Conservation (phyloP, 768 basidiomycete genomes). For the Rubroboletus satanas region DNA sequence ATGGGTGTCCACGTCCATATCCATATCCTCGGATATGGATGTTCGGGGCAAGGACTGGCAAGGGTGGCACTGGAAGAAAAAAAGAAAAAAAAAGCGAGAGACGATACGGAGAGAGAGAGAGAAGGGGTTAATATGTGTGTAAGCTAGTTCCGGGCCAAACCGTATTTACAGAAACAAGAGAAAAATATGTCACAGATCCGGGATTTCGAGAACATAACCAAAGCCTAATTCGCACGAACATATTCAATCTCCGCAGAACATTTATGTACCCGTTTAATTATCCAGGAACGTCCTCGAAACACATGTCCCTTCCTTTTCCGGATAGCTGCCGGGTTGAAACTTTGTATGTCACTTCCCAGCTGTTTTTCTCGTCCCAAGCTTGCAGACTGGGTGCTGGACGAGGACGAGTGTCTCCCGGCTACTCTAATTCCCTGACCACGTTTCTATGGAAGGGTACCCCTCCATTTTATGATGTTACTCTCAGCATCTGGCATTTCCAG, state of each 20-base stretch:
- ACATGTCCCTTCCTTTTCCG: constrained; percentile 20
- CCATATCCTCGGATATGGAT: constrained; percentile 17
- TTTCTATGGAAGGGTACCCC: constrained; percentile 24
- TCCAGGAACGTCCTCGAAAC: constrained; percentile 32
- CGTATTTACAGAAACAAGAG: constrained; percentile 39
- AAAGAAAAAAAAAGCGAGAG: constrained; percentile 4
- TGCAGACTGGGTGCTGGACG: neutral
- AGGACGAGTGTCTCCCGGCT: neutral
- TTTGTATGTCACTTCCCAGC: constrained; percentile 15
- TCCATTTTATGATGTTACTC: neutral
- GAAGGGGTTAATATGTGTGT: constrained; percentile 34
- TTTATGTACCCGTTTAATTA: constrained; percentile 22
- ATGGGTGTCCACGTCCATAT: constrained; percentile 19
- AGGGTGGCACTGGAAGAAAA: constrained; percentile 3
- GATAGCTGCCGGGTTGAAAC: constrained; percentile 12
- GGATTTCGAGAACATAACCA: constrained; percentile 39
- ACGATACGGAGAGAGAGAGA: constrained; percentile 15
- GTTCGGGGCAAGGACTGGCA: constrained; percentile 1
- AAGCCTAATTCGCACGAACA: constrained; percentile 33
- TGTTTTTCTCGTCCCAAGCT: constrained; percentile 1
- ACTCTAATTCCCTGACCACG: neutral
- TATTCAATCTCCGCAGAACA: constrained; percentile 33
- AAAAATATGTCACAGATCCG: constrained; percentile 40
- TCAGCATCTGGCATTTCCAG: constrained; percentile 28
- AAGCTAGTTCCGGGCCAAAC: constrained; percentile 36